Evolutionary conservation across 140 eudicot genomes (phyloP).

Genomic region (Erigeron philadelphicus): DNA sequence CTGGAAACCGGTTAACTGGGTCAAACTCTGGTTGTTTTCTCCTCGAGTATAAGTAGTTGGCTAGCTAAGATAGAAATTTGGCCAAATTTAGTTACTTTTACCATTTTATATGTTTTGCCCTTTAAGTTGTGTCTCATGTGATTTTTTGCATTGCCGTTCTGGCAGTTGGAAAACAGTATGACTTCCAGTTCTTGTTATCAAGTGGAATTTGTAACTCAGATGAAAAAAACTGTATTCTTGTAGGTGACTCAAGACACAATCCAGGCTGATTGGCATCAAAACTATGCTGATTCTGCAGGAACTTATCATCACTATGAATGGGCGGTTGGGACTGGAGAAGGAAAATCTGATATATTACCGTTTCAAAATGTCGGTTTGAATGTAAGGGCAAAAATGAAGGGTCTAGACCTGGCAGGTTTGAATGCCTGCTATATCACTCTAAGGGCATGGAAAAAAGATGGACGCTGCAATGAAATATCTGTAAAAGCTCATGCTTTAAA

Average conservation of each 20-base stretch:
- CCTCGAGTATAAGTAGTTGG: not conserved
- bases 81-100: not conserved
- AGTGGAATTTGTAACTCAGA: not conserved
- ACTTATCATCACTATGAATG: constrained; percentile 92
- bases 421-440: constrained; percentile 83
- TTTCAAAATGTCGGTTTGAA: constrained; percentile 88
- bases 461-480: constrained; percentile 66
- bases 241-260: constrained; percentile 80
- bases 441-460: constrained; percentile 94
- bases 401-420: constrained; percentile 66
- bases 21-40: not conserved
- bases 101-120: not conserved
- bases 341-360: constrained; percentile 79
- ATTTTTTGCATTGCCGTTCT: not conserved
- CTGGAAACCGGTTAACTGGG: not conserved
- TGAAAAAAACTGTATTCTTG: constrained; percentile 17
- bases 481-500: constrained; percentile 96
- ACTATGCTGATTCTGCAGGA: constrained; percentile 62
- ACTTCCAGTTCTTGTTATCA: not conserved
- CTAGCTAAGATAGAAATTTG: not conserved
- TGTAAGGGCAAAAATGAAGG: constrained; percentile 63
- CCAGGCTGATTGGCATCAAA: constrained; percentile 86
- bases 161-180: not conserved
- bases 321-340: constrained; percentile 94
- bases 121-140: not conserved